Evolutionary conservation across 345 rosid species (phyloP).

Genomic region (Diplotaxis tenuifolia): DNA sequence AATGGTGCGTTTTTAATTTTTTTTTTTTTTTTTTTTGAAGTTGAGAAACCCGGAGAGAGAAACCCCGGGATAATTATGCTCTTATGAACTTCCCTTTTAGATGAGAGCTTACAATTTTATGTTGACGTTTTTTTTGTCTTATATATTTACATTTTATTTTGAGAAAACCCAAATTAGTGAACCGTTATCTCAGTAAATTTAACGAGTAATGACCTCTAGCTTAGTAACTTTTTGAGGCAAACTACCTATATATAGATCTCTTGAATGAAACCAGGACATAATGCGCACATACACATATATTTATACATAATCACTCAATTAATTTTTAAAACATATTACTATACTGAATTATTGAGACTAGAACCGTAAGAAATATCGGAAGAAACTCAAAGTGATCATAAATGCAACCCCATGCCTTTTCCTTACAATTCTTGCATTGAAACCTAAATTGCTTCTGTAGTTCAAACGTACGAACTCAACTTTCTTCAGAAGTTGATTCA

Average conservation of each 20-base stretch:
- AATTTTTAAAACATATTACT: neutral
- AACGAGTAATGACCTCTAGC: neutral
- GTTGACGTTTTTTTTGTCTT: neutral
- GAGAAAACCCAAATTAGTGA: neutral
- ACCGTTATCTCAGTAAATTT: neutral
- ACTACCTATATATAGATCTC: neutral
- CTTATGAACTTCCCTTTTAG: no score
- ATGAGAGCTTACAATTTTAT: neutral
- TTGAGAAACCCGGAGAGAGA: no score
- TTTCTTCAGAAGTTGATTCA: constrained; percentile 42
- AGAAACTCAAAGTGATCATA: constrained; percentile 33
- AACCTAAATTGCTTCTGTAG: constrained; percentile 36
- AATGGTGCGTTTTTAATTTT: no score
- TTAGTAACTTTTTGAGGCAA: neutral
- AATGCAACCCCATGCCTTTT: constrained; percentile 38
- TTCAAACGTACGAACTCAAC: constrained; percentile 42
- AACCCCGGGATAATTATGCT: no score
- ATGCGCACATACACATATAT: neutral
- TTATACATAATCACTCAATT: neutral
- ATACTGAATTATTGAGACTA: neutral
- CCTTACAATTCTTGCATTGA: constrained; percentile 37
- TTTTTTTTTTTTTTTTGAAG: no score
- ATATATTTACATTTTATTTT: neutral
- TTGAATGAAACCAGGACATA: neutral
- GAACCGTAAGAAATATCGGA: constrained; percentile 19